These are phyloP conservation scores for Trichosporon sp. DNA, from an alignment of 1,284 basidiomycete genomes.

Conservation along the genomic window DNA sequence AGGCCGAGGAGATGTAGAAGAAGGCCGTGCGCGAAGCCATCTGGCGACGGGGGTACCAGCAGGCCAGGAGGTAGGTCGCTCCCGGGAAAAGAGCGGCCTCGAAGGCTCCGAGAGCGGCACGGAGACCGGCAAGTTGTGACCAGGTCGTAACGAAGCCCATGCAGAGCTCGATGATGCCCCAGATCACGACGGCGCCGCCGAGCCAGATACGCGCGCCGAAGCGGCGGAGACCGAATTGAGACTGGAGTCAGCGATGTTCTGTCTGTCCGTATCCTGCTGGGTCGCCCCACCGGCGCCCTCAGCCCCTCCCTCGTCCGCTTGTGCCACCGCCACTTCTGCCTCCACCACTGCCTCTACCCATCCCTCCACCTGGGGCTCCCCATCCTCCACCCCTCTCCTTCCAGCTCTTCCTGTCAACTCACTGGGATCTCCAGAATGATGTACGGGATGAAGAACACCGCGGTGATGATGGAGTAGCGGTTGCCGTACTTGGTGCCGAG, in stretches of 20 bases:
- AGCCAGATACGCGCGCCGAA: constrained; percentile 34
- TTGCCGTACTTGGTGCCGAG: constrained; percentile 42
- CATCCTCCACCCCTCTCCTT: neutral
- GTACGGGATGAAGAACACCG: constrained; percentile 54
- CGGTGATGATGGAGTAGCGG: constrained; percentile 51
- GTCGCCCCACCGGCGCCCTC: too few relatives aligned
- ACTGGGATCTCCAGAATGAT: constrained; percentile 51
- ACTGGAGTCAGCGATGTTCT: constrained; percentile 5
- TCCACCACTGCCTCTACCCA: too few relatives aligned
- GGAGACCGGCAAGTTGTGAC: constrained; percentile 52
- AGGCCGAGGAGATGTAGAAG: constrained; percentile 32
- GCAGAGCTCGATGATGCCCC: constrained; percentile 56
- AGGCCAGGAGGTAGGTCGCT: constrained; percentile 57
- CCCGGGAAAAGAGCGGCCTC: constrained; percentile 53
- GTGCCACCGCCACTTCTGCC: too few relatives aligned
- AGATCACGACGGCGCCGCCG: constrained; percentile 37
- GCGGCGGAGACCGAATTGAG: constrained; percentile 38
- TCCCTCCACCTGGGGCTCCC: too few relatives aligned
- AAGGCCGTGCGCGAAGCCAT: constrained; percentile 46
- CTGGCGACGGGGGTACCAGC: constrained; percentile 59
- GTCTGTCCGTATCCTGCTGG: too few relatives aligned
- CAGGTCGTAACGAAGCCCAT: constrained; percentile 52
- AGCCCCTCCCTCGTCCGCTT: too few relatives aligned
- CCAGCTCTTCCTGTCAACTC: constrained; percentile 8
- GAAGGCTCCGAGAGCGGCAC: constrained; percentile 55